Evolutionary conservation across 495 filamentous ascomycete genomes (phyloP), one percentile per base, ranked within the genome.

Genomic region (Penicillium canescens): DNA sequence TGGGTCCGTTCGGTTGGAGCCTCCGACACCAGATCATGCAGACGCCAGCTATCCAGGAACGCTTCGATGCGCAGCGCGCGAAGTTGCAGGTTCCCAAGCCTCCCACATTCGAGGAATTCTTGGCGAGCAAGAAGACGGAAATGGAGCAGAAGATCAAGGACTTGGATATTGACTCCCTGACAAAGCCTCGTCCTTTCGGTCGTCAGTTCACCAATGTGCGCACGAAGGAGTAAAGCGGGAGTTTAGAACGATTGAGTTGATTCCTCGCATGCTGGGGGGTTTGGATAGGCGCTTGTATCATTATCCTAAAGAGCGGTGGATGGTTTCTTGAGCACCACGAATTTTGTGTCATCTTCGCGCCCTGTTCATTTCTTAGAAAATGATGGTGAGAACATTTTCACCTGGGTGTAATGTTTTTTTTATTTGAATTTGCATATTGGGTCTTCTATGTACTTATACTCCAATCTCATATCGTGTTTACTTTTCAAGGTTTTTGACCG

Each of bases 11-110:
- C 54, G 94, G 94, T 11, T 98, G 94, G 94, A 75, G 82, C 46
- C 74, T 98, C 57, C 75, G 94, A 61, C 96, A 90, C 89, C 76
- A 84, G 57, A 73, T 97, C 45, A 88, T 96, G 86, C 87, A 91
- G 74, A 87, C 83, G 2, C 74, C 78, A 3, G 68, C 65, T 36
- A 78, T 93, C 26, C 81, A 79, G 59, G 77, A 77, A 57, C 69
- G 80, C 56, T 86, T 90, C 56, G 69, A 69, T 40, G 53, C 61
- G 39, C 72, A 91, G 76, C 75, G 87, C 50, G 69, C 66, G 56
- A 67, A 51, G 43, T 42, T 78, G 60, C 82, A 79, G 10, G 60
- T 85, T 50, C 73, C 70, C 1, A 66, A 74, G 35, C 70, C 73
- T 13, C 58, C 62, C 24, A 57, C 71, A 1, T 72, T 78, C 28